These are phyloP conservation scores for Backusella circina DNA, from an alignment of 192 early-diverging fungal species.

Conservation along the genomic window DNA sequence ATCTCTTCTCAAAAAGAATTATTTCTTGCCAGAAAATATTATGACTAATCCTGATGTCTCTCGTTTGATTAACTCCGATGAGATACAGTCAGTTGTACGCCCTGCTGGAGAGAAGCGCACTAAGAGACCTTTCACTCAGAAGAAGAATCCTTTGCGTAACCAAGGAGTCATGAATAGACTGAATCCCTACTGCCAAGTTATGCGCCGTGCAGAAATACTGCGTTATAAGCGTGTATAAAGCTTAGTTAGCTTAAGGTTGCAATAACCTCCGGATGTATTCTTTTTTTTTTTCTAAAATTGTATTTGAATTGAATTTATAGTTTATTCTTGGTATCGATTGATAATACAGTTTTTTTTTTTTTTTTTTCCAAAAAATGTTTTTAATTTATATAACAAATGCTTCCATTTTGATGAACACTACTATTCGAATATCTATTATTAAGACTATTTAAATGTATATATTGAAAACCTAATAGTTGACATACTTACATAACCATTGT, in stretches of 20 bases:
- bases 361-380: background rate
- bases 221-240: background rate
- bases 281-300: background rate
- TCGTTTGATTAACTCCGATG: constrained; percentile 92
- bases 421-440: background rate
- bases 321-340: background rate
- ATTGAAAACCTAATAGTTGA: no score
- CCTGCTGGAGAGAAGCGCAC: constrained; percentile 70
- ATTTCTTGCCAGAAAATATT: constrained; percentile 77
- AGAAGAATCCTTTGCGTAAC: constrained; percentile 99
- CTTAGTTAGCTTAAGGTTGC: background rate
- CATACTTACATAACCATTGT: no score
- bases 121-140: constrained; percentile 93
- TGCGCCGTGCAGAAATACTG: constrained; percentile 75
- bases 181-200: constrained; percentile 94
- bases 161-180: constrained; percentile 87
- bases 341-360: background rate
- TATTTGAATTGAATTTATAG: no score
- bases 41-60: constrained; percentile 92
- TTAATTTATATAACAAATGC: no score
- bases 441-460: no score
- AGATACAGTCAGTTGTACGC: constrained; percentile 91
- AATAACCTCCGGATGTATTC: background rate
- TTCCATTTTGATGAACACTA: no score
- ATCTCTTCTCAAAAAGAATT: constrained; percentile 86